Evolutionary conservation across 1,284 basidiomycete genomes (phyloP).

Genomic region (Cutaneotrichosporon cavernicola): DNA sequence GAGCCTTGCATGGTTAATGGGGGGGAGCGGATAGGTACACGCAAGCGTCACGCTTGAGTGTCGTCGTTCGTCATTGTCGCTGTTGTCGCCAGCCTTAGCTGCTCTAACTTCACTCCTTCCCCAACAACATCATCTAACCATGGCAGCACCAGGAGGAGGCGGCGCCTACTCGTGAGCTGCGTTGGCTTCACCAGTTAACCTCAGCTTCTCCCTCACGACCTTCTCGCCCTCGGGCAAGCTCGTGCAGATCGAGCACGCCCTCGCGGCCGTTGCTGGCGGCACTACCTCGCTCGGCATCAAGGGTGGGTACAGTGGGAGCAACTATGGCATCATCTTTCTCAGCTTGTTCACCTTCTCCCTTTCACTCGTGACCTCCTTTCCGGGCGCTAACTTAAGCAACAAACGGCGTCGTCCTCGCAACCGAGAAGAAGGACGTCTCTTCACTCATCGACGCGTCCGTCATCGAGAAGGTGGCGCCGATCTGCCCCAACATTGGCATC

Average conservation of each 20-base stretch:
- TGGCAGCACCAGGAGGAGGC: conserved; percentile 53
- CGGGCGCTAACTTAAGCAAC: conserved; percentile 64
- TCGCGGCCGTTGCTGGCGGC: conserved; percentile 94
- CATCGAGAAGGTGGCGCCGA: conserved; percentile 91
- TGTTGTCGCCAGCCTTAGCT: background rate
- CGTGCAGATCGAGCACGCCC: conserved; percentile 98
- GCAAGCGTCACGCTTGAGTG: conserved; percentile 10
- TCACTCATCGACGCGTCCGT: conserved; percentile 96
- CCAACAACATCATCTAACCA: conserved; percentile 23
- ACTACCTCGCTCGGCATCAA: conserved; percentile 98
- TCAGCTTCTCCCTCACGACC: conserved; percentile 95
- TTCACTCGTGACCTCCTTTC: background rate
- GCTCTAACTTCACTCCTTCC: background rate
- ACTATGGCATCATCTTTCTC: background rate
- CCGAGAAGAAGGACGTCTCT: conserved; percentile 98
- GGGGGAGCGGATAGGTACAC: background rate
- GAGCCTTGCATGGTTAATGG: background rate
- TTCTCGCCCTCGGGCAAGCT: conserved; percentile 99
- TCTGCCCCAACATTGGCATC: conserved; percentile 98
- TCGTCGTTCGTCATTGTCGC: conserved; percentile 15
- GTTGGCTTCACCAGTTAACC: background rate
- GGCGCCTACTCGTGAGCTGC: conserved; percentile 53
- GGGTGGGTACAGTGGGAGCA: conserved; percentile 59
- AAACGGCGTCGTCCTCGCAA: conserved; percentile 98
- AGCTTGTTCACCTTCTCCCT: background rate